phyloP scores from a whole-genome alignment of 768 basidiomycete genomes.

The Albatrellus ellisii region DNA sequence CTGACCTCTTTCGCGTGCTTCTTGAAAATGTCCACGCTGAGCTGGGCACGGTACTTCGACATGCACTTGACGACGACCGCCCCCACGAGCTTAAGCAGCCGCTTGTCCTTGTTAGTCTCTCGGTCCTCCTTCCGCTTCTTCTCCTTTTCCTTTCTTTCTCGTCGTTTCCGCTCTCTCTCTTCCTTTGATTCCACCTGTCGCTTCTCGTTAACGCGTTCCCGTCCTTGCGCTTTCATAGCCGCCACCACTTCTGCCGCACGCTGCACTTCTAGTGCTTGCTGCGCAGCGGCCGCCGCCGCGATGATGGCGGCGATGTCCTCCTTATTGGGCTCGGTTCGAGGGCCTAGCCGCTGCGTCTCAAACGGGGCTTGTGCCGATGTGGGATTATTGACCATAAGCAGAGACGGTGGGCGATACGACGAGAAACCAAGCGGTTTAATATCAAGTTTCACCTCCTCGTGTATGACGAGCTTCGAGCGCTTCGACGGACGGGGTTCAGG shows the following conservation, averaged over 20 bases:
- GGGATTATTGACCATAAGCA: too few species aligned
- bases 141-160: conserved; percentile 17
- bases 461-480: conserved; percentile 13
- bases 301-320: conserved; percentile 27
- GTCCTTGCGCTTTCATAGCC: conserved; percentile 14
- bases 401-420: not conserved
- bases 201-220: too few species aligned
- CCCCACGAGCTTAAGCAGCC: conserved; percentile 70
- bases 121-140: conserved; percentile 39
- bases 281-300: conserved; percentile 25
- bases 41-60: conserved; percentile 72
- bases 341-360: conserved; percentile 4
- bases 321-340: conserved; percentile 11
- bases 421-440: conserved; percentile 18
- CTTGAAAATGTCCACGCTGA: conserved; percentile 82
- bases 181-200: conserved; percentile 5
- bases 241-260: conserved; percentile 14
- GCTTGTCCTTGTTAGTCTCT: conserved; percentile 69
- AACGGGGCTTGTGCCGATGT: too few species aligned
- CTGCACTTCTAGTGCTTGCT: conserved; percentile 13
- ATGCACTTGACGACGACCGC: conserved; percentile 86
- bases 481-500: conserved; percentile 14
- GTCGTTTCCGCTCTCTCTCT: conserved; percentile 14
- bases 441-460: conserved; percentile 6
- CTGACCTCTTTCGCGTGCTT: conserved; percentile 88